phyloP scores from a whole-genome alignment of 2,329 filamentous ascomycete species.

The Ophiosphaerella narmari region DNA sequence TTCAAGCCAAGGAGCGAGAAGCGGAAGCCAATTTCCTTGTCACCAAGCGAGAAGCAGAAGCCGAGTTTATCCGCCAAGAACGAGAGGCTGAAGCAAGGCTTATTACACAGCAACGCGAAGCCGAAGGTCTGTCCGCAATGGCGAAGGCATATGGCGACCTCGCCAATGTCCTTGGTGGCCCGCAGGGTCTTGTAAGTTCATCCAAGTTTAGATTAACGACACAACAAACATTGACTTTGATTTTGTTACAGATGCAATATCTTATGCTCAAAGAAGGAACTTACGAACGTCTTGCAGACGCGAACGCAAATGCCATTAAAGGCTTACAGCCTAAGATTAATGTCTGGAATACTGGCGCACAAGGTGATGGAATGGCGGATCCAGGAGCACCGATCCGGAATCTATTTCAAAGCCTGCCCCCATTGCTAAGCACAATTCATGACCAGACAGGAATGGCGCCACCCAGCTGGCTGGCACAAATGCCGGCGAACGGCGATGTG shows the following conservation, averaged over 20 bases:
- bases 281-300: conserved; percentile 76
- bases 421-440: conserved; percentile 81
- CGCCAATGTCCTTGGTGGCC: conserved; percentile 74
- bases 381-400: conserved; percentile 71
- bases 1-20: conserved; percentile 46
- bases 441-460: conserved; percentile 85
- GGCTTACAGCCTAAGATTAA: conserved; percentile 88
- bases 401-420: conserved; percentile 82
- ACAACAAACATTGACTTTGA: too few species aligned
- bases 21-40: conserved; percentile 57
- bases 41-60: conserved; percentile 50
- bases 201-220: too few species aligned
- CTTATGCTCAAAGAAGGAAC: conserved; percentile 86
- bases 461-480: conserved; percentile 70
- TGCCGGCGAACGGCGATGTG: conserved; percentile 45
- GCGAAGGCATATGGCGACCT: conserved; percentile 79
- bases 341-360: conserved; percentile 79
- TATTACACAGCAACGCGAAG: conserved; percentile 69
- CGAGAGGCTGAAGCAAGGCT: conserved; percentile 65
- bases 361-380: conserved; percentile 56
- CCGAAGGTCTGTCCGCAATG: conserved; percentile 76
- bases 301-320: conserved; percentile 75
- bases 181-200: conserved; percentile 62
- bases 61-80: conserved; percentile 47
- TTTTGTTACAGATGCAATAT: conserved; percentile 63